These are phyloP conservation scores for Knufia fluminis DNA, from an alignment of 2,329 filamentous ascomycete species.

Conservation along the genomic window DNA sequence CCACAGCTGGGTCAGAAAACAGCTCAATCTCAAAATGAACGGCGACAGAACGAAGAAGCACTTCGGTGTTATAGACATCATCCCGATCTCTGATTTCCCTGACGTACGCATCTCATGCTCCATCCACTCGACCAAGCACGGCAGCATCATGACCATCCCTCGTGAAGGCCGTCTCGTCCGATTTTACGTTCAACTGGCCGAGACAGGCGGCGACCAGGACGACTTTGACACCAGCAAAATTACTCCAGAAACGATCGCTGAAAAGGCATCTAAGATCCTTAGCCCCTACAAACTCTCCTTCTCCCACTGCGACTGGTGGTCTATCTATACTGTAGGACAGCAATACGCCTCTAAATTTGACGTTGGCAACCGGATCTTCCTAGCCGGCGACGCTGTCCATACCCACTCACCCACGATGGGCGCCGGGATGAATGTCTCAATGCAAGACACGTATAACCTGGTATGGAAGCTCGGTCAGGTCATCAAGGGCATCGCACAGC, in stretches of 20 bases:
- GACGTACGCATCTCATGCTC: constrained; percentile 51
- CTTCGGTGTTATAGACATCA: constrained; percentile 33
- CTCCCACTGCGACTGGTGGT: background rate
- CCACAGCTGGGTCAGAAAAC: background rate
- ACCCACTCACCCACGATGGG: constrained; percentile 63
- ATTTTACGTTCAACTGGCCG: constrained; percentile 55
- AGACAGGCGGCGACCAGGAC: background rate
- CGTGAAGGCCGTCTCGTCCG: constrained; percentile 54
- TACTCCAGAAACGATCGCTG: background rate
- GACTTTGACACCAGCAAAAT: background rate
- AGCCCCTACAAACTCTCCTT: background rate
- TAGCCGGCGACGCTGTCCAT: constrained; percentile 57
- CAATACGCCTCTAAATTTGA: background rate
- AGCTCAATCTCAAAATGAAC: background rate
- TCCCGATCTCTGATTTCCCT: constrained; percentile 40
- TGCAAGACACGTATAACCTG: constrained; percentile 52
- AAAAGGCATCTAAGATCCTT: background rate
- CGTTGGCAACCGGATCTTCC: constrained; percentile 40
- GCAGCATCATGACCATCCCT: constrained; percentile 55
- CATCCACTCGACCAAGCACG: constrained; percentile 45
- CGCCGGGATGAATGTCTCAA: constrained; percentile 43
- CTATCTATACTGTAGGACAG: background rate
- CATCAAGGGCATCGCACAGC: constrained; percentile 34
- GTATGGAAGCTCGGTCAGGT: constrained; percentile 50
- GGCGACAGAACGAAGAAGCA: background rate